Conservation (phyloP, 805 yeast species). For the Wickerhamiella dianesei region DNA sequence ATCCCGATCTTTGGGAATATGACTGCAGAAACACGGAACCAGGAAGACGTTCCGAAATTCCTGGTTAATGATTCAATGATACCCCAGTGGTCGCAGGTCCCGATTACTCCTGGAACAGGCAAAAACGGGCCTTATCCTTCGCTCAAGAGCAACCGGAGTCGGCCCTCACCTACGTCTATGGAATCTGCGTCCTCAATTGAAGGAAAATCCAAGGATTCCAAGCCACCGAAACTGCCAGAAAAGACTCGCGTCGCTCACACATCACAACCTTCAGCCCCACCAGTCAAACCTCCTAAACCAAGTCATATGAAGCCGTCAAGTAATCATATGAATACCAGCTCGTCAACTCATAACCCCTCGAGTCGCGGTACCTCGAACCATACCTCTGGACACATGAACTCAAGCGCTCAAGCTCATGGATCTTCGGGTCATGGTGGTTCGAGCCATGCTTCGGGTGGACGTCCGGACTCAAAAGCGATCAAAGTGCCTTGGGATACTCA, state of each 20-base stretch:
- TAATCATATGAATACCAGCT: too few species aligned
- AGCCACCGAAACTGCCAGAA: not conserved
- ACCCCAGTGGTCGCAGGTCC: constrained; percentile 11
- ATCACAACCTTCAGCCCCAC: not conserved
- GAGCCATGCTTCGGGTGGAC: too few species aligned
- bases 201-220: not conserved
- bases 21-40: not conserved
- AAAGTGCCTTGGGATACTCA: constrained; percentile 10
- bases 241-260: not conserved
- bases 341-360: too few species aligned
- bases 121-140: constrained; percentile 15
- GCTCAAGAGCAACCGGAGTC: constrained; percentile 2
- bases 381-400: too few species aligned
- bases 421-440: too few species aligned
- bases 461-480: not conserved
- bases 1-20: not conserved
- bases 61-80: constrained; percentile 12
- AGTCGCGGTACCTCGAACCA: too few species aligned
- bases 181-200: not conserved
- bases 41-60: constrained; percentile 14
- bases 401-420: too few species aligned
- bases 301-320: not conserved
- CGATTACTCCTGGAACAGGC: constrained; percentile 13
- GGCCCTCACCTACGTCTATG: not conserved
- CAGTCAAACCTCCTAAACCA: not conserved